These are phyloP conservation scores for Russula sp. DNA, from an alignment of 768 basidiomycete genomes.

Conservation along the genomic window DNA sequence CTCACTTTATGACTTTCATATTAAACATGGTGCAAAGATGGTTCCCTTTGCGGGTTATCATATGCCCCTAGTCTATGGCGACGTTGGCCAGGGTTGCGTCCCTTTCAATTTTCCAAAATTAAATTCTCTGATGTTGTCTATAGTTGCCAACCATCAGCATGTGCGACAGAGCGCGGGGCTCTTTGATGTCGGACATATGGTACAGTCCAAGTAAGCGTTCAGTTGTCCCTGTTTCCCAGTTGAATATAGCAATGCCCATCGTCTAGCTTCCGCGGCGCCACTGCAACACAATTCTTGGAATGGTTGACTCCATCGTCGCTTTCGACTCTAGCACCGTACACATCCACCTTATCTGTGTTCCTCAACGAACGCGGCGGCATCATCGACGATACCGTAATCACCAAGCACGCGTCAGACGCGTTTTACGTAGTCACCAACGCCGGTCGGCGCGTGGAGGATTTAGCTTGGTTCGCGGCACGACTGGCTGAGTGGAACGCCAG, in stretches of 20 bases:
- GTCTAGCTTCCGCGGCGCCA: conserved; percentile 74
- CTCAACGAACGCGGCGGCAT: conserved; percentile 90
- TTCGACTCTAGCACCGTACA: conserved; percentile 59
- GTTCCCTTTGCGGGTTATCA: conserved; percentile 93
- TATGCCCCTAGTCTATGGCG: conserved; percentile 89
- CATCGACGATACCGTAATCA: conserved; percentile 93
- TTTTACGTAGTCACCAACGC: conserved; percentile 98
- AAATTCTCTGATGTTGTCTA: background rate
- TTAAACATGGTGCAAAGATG: conserved; percentile 84
- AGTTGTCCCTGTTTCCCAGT: background rate
- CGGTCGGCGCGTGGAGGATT: conserved; percentile 76
- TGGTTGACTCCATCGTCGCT: conserved; percentile 88
- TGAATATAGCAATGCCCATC: background rate
- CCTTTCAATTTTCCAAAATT: conserved; percentile 12
- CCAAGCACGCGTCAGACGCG: conserved; percentile 71
- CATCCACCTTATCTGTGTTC: conserved; percentile 84
- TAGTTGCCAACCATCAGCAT: conserved; percentile 88
- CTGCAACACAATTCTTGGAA: conserved; percentile 78
- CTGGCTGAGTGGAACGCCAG: conserved; percentile 76
- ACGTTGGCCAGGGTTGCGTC: conserved; percentile 68
- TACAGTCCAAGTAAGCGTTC: conserved; percentile 74
- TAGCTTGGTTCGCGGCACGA: conserved; percentile 69
- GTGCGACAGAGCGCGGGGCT: conserved; percentile 79
- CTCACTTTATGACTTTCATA: conserved; percentile 85
- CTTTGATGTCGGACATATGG: conserved; percentile 99